A percentile compares a stretch with the other conserved stretches of the same genome.
Conservation (phyloP, 805 yeast genomes). For the Barnettozyma botsteinii region DNA sequence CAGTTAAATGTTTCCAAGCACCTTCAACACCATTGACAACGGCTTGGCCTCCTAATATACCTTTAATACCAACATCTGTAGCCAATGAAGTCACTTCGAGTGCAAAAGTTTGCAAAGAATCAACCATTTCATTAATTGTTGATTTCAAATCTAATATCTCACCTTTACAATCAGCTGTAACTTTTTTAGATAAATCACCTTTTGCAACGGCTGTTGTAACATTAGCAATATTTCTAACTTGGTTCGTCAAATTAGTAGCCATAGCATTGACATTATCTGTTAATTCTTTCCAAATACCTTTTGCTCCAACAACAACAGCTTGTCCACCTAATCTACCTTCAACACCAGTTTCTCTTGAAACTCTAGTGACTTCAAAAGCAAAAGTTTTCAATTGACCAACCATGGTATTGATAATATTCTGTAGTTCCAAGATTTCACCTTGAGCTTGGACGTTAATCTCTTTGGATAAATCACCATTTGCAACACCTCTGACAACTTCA, state of each 20-base stretch:
- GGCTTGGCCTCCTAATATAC: slow-evolving; percentile 87
- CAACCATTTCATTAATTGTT: slow-evolving; percentile 91
- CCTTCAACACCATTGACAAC: slow-evolving; percentile 89
- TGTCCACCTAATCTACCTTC: slow-evolving; percentile 89
- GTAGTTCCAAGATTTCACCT: slow-evolving; percentile 81
- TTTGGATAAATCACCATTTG: slow-evolving; percentile 75
- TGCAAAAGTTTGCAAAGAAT: slow-evolving; percentile 80
- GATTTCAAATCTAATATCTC: slow-evolving; percentile 79
- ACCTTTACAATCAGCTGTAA: slow-evolving; percentile 86
- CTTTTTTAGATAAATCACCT: slow-evolving; percentile 82
- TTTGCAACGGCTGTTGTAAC: slow-evolving; percentile 87
- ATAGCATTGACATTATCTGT: slow-evolving; percentile 87
- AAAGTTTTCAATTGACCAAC: slow-evolving; percentile 84
- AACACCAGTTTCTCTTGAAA: slow-evolving; percentile 87
- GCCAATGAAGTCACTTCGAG: slow-evolving; percentile 86
- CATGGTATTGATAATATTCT: slow-evolving; percentile 85
- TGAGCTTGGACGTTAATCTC: slow-evolving; percentile 88
- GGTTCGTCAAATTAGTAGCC: slow-evolving; percentile 88
- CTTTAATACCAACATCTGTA: slow-evolving; percentile 90
- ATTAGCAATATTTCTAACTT: slow-evolving; percentile 83
- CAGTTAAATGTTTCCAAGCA: slow-evolving; percentile 84
- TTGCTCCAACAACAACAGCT: slow-evolving; percentile 84
- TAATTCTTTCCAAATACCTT: slow-evolving; percentile 86
- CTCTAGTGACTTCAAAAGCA: slow-evolving; percentile 83
- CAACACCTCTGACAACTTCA: slow-evolving; percentile 85